phyloP scores from a whole-genome alignment of 352 stramenopile genomes.

The Blastocystis sp. region DNA sequence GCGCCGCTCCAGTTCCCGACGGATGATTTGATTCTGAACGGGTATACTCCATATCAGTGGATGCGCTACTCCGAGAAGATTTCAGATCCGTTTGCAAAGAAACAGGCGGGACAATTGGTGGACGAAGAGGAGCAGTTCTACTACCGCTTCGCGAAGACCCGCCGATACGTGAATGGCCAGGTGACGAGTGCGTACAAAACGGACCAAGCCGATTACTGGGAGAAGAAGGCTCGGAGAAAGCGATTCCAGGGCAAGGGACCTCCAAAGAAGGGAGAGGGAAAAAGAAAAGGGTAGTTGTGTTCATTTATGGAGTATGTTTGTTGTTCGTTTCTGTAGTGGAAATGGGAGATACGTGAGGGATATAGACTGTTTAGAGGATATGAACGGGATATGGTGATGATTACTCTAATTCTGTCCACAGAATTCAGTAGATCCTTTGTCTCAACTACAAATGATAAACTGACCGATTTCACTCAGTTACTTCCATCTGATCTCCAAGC shows the following conservation, averaged over 20 bases:
- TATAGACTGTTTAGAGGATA: no score
- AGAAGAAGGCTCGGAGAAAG: conserved; percentile 52
- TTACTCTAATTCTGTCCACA: no score
- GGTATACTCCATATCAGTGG: conserved; percentile 51
- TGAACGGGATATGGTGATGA: no score
- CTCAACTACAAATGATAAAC: no score
- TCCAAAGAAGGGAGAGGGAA: conserved; percentile 57
- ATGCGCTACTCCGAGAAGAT: conserved; percentile 34
- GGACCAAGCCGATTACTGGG: conserved; percentile 38
- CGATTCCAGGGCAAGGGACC: conserved; percentile 55
- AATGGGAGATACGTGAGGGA: no score
- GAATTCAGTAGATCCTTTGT: no score
- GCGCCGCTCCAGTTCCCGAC: not conserved
- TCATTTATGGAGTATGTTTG: not conserved
- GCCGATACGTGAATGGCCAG: conserved; percentile 1
- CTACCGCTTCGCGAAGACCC: not conserved
- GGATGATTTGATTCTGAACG: conserved; percentile 53
- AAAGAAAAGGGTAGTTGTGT: not conserved
- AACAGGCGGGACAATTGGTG: conserved; percentile 18
- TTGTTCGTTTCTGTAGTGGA: no score
- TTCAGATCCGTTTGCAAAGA: conserved; percentile 42
- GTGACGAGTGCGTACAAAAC: not conserved
- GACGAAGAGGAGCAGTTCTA: conserved; percentile 50
- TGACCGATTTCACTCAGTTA: no score
- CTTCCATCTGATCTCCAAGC: no score